These are phyloP conservation scores for Pythium myriotylum DNA, from an alignment of 352 stramenopile genomes.

Conservation along the genomic window DNA sequence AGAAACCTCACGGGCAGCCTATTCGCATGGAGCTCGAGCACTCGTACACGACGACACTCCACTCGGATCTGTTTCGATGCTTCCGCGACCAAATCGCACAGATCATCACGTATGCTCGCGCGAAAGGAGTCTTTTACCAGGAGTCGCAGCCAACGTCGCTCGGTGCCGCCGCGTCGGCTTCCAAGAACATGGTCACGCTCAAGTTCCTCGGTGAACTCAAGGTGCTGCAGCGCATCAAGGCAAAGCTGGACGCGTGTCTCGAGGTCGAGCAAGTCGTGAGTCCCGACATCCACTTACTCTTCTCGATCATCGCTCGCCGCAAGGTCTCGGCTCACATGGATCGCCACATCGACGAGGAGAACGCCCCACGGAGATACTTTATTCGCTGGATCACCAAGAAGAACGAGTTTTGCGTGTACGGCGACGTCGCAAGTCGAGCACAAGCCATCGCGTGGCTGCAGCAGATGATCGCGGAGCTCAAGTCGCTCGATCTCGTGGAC, in stretches of 20 bases:
- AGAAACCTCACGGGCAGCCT: slow-evolving; percentile 29
- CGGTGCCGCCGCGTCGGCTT: neutral
- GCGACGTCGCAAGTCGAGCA: slow-evolving; percentile 5
- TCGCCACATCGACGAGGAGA: slow-evolving; percentile 13
- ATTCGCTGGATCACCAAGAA: slow-evolving; percentile 30
- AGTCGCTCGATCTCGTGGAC: slow-evolving; percentile 22
- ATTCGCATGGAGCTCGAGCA: slow-evolving; percentile 32
- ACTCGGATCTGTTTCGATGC: slow-evolving; percentile 20
- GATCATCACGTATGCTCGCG: slow-evolving; percentile 10
- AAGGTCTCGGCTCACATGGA: slow-evolving; percentile 13
- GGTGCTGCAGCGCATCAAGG: slow-evolving; percentile 20
- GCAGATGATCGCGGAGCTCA: slow-evolving; percentile 12
- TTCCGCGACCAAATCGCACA: slow-evolving; percentile 15
- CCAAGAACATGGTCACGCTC: slow-evolving; percentile 33
- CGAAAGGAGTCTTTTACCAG: slow-evolving; percentile 9
- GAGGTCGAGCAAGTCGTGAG: slow-evolving; percentile 21
- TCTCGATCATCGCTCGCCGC: slow-evolving; percentile 13
- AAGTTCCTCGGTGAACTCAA: slow-evolving; percentile 23
- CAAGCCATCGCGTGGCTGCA: slow-evolving; percentile 4
- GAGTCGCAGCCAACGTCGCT: slow-evolving; percentile 16
- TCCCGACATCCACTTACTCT: slow-evolving; percentile 14
- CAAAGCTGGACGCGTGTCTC: slow-evolving; percentile 18
- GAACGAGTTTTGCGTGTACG: slow-evolving; percentile 30
- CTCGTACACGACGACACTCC: slow-evolving; percentile 25
- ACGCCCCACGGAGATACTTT: slow-evolving; percentile 8